phyloP scores from a whole-genome alignment of 2,329 filamentous ascomycete species.

The Fragosphaeria purpurea region DNA sequence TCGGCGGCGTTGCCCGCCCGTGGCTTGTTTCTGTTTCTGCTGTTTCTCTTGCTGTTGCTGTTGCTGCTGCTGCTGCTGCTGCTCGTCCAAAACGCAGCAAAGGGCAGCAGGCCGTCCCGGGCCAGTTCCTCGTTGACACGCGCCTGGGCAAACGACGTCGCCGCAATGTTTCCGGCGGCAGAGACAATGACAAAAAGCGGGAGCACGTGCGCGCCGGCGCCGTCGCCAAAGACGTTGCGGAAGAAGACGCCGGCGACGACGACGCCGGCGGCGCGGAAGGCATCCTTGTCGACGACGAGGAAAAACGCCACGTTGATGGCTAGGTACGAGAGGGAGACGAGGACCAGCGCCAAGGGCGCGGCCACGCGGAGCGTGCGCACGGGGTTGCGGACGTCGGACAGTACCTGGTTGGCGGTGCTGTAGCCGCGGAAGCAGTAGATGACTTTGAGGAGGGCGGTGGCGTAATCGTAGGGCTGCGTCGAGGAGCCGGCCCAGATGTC shows the following conservation, averaged over 20 bases:
- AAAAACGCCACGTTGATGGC: conserved; percentile 50
- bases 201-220: conserved; percentile 36
- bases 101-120: conserved; percentile 35
- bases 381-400: conserved; percentile 47
- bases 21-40: background rate
- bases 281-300: conserved; percentile 44
- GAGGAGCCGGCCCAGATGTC: conserved; percentile 29
- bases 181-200: conserved; percentile 35
- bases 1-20: conserved; percentile 1
- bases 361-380: conserved; percentile 48
- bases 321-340: conserved; percentile 46
- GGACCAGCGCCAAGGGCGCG: conserved; percentile 42
- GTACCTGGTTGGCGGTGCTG: conserved; percentile 44
- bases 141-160: conserved; percentile 37
- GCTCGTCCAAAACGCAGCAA: conserved; percentile 25
- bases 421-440: conserved; percentile 47
- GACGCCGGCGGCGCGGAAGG: conserved; percentile 42
- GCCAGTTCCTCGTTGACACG: conserved; percentile 38
- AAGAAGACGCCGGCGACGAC: conserved; percentile 49
- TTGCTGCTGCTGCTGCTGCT: conserved; percentile 5
- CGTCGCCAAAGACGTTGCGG: conserved; percentile 39
- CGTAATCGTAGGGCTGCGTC: conserved; percentile 31
- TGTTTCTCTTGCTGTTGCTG: conserved; percentile 5
- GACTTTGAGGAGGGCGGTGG: conserved; percentile 44
- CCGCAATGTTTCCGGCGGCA: conserved; percentile 37